These are phyloP conservation scores for Postia placenta DNA, from an alignment of 768 basidiomycete species.

Conservation along the genomic window DNA sequence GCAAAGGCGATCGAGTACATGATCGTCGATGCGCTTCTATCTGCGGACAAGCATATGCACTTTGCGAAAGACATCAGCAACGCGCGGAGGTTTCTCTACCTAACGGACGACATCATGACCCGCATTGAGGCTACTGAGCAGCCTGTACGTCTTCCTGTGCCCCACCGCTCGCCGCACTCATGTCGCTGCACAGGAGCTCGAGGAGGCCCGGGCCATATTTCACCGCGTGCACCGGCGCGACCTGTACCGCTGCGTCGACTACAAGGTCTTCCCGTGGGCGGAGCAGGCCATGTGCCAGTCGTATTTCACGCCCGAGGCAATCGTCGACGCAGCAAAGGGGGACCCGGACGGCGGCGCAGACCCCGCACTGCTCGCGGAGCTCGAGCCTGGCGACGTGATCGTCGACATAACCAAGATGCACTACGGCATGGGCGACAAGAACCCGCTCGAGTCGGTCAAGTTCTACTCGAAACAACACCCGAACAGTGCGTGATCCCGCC, in stretches of 20 bases:
- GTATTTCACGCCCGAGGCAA: slow-evolving; percentile 30
- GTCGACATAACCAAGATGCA: slow-evolving; percentile 66
- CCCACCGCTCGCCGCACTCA: background rate
- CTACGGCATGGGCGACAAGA: slow-evolving; percentile 66
- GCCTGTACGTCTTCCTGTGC: slow-evolving; percentile 31
- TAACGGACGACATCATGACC: slow-evolving; percentile 65
- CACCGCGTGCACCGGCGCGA: slow-evolving; percentile 56
- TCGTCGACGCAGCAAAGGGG: slow-evolving; percentile 27
- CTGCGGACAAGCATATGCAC: slow-evolving; percentile 58
- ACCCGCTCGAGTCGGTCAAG: slow-evolving; percentile 62
- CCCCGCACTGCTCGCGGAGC: slow-evolving; percentile 24
- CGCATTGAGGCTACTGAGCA: slow-evolving; percentile 50
- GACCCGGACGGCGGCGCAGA: slow-evolving; percentile 8
- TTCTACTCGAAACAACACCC: slow-evolving; percentile 70
- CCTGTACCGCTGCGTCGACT: slow-evolving; percentile 67
- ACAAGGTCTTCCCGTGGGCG: slow-evolving; percentile 39
- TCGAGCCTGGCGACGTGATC: slow-evolving; percentile 47
- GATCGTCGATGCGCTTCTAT: slow-evolving; percentile 73
- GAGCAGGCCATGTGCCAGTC: slow-evolving; percentile 21
- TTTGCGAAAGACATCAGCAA: slow-evolving; percentile 52
- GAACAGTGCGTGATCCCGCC: slow-evolving; percentile 34
- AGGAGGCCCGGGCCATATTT: slow-evolving; percentile 51
- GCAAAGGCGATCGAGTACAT: slow-evolving; percentile 79
- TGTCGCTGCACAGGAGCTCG: slow-evolving; percentile 44
- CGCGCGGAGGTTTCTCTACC: slow-evolving; percentile 51